Percentiles rank a stretch among this genome's conserved stretches.
phyloP scores from a whole-genome alignment of 2,329 filamentous ascomycete genomes.

The Colletotrichum melonis region DNA sequence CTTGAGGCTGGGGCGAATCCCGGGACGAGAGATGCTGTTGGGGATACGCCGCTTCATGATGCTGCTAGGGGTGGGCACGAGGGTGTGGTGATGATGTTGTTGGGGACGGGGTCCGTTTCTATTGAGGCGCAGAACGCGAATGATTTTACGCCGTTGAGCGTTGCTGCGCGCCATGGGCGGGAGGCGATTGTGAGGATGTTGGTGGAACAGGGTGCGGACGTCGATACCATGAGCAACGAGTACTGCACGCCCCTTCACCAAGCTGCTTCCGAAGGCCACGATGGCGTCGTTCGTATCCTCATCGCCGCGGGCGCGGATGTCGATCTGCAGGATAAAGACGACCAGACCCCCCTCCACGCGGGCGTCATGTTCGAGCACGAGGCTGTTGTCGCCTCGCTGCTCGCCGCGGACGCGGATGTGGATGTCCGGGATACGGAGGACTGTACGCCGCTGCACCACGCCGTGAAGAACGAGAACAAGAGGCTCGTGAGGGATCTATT shows the following conservation, averaged over 20 bases:
- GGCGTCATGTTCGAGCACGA: constrained; percentile 38
- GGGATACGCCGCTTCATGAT: constrained; percentile 36
- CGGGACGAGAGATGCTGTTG: constrained; percentile 34
- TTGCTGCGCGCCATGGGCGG: constrained; percentile 34
- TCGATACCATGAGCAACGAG: constrained; percentile 34
- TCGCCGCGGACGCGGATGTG: constrained; percentile 33
- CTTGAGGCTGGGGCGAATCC: constrained; percentile 34
- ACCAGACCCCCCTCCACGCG: constrained; percentile 36
- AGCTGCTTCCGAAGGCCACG: constrained; percentile 36
- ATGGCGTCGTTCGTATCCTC: constrained; percentile 29
- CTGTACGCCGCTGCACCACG: constrained; percentile 37
- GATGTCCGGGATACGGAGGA: constrained; percentile 35
- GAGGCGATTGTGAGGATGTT: constrained; percentile 37
- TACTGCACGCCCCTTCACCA: constrained; percentile 38
- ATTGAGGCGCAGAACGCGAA: constrained; percentile 36
- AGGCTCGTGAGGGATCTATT: constrained; percentile 33
- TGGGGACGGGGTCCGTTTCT: constrained; percentile 33
- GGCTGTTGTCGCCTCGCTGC: constrained; percentile 28
- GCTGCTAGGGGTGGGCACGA: constrained; percentile 33
- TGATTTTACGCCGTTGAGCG: constrained; percentile 36
- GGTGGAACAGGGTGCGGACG: constrained; percentile 37
- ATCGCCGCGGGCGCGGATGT: constrained; percentile 38
- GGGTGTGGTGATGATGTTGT: constrained; percentile 30
- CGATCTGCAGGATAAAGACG: constrained; percentile 35
- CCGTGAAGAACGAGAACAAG: constrained; percentile 36